Evolutionary conservation across 345 rosid genomes (phyloP).

Genomic region (Moricandia arvensis): DNA sequence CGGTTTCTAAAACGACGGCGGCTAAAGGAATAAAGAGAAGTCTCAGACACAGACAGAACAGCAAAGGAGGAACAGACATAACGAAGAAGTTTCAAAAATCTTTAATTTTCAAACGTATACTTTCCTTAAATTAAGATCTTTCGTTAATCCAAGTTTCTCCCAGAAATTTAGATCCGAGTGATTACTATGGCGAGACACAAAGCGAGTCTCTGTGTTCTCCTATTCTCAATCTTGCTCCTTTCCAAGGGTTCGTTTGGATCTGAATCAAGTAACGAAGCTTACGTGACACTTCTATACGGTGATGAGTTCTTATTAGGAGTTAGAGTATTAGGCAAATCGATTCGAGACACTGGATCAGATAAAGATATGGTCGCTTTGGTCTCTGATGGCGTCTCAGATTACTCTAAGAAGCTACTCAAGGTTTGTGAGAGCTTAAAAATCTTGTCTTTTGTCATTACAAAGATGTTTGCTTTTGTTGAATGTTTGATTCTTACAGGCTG

Average conservation of each 20-base stretch:
- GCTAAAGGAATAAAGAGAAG: conserved; percentile 6
- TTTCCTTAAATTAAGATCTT: conserved; percentile 36
- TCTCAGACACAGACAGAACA: not conserved
- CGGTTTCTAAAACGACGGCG: conserved; percentile 36
- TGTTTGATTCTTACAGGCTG: conserved; percentile 57
- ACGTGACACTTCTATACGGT: conserved; percentile 81
- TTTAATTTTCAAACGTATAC: conserved; percentile 20
- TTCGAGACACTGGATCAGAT: conserved; percentile 70
- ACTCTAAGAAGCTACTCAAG: conserved; percentile 65
- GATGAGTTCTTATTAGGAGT: conserved; percentile 96
- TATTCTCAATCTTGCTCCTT: conserved; percentile 35
- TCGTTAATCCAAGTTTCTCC: not conserved
- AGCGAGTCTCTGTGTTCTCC: conserved; percentile 31
- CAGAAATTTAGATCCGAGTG: conserved; percentile 12
- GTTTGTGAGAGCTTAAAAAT: conserved; percentile 25
- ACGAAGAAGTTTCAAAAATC: conserved; percentile 21
- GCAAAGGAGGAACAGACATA: not conserved
- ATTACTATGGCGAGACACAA: conserved; percentile 22
- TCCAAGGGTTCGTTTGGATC: conserved; percentile 43
- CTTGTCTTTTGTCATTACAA: not conserved
- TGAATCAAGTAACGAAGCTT: conserved; percentile 54
- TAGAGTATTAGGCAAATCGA: conserved; percentile 95
- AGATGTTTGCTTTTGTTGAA: not conserved
- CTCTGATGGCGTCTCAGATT: conserved; percentile 88
- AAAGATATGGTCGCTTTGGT: conserved; percentile 89